phyloP scores from a whole-genome alignment of 371 early-diverging fungal genomes.

The Lichtheimia hyalospora region DNA sequence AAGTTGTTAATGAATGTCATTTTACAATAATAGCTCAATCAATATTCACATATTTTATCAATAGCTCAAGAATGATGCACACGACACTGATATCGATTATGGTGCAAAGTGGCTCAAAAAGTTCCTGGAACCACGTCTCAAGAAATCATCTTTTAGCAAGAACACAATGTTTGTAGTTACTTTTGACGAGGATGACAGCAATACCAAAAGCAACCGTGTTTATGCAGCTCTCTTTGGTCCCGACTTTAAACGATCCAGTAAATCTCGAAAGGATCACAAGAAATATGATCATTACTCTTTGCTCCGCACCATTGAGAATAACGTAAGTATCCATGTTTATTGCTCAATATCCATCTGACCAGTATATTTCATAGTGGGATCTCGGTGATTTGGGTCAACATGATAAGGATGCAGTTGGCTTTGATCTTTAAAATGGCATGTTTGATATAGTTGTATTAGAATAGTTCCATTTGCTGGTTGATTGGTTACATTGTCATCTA shows the following conservation, averaged over 20 bases:
- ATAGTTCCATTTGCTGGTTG: background rate
- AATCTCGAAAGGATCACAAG: conserved; percentile 39
- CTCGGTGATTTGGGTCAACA: conserved; percentile 13
- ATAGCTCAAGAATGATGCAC: conserved; percentile 55
- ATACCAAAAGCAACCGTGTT: conserved; percentile 46
- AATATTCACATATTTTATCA: background rate
- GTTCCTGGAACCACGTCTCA: conserved; percentile 56
- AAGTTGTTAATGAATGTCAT: conserved; percentile 38
- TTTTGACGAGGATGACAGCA: conserved; percentile 51
- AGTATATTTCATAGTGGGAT: conserved; percentile 4
- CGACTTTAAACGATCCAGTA: conserved; percentile 36
- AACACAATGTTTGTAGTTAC: conserved; percentile 58
- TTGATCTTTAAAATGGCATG: conserved; percentile 6
- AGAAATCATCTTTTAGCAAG: conserved; percentile 40
- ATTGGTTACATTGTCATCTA: background rate
- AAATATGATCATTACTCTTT: conserved; percentile 64
- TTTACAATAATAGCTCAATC: no score
- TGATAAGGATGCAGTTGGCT: conserved; percentile 10
- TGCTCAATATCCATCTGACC: background rate
- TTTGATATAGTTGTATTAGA: background rate
- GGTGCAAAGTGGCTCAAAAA: conserved; percentile 57
- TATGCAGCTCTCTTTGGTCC: conserved; percentile 53
- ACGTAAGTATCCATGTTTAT: conserved; percentile 17
- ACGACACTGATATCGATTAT: conserved; percentile 51
- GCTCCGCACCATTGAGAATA: conserved; percentile 59